Evolutionary conservation across 73 alveolate species (phyloP).

Genomic region (Paramecium pentaurelia): DNA sequence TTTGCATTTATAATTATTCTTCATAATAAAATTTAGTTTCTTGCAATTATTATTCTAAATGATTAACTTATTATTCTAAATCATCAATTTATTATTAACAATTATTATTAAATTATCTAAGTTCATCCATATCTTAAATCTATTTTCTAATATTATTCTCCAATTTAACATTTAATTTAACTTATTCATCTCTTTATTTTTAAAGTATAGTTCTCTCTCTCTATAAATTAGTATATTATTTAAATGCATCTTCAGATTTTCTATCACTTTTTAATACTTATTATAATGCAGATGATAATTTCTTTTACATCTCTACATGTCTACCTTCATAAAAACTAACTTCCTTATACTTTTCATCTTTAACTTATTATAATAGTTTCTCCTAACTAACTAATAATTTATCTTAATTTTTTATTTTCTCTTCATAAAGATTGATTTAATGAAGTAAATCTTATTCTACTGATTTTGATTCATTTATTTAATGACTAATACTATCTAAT

Average conservation of each 20-base stretch:
- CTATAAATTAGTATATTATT: background rate
- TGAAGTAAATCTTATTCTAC: slow-evolving; percentile 15
- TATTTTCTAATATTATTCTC: background rate
- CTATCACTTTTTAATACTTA: slow-evolving; percentile 21
- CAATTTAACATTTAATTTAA: background rate
- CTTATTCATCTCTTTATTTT: slow-evolving; percentile 9
- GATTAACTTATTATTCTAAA: background rate
- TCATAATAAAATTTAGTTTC: background rate
- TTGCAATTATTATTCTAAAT: background rate
- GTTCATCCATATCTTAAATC: background rate
- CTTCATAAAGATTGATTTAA: slow-evolving; percentile 28
- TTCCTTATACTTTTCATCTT: background rate
- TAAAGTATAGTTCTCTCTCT: background rate
- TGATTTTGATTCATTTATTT: slow-evolving; percentile 12
- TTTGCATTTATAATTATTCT: background rate
- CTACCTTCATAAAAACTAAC: background rate
- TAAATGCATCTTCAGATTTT: slow-evolving; percentile 38
- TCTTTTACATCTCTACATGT: background rate
- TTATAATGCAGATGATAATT: slow-evolving; percentile 29
- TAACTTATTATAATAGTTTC: background rate
- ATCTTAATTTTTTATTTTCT: background rate
- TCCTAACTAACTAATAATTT: background rate
- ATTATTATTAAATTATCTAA: background rate
- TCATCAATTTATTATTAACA: background rate
- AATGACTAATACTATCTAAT: background rate